Percentiles rank a stretch among this genome's conserved stretches.
These are phyloP conservation scores for Poterioochromonas sp. DNA, from an alignment of 352 stramenopile species.

Conservation along the genomic window DNA sequence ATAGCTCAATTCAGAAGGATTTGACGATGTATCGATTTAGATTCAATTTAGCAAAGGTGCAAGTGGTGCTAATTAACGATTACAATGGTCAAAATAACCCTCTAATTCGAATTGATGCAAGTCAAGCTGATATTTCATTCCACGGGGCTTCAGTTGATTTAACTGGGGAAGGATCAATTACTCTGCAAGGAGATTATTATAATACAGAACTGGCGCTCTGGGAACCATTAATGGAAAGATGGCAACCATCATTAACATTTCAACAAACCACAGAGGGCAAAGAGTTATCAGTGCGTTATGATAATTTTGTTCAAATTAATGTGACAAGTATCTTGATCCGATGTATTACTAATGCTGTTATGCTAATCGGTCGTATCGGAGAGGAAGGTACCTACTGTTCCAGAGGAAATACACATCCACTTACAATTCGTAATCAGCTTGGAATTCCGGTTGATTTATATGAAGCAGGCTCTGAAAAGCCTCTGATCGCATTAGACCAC, in stretches of 20 bases:
- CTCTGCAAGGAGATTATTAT: not conserved
- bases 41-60: not conserved
- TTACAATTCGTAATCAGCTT: slow-evolving; percentile 17
- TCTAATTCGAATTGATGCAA: not conserved
- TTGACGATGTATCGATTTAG: slow-evolving; percentile 3
- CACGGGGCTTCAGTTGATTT: not conserved
- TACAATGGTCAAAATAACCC: not conserved
- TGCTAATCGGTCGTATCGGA: not conserved
- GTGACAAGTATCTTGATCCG: not conserved
- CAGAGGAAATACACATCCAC: not conserved
- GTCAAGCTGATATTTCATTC: not conserved
- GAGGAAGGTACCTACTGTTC: slow-evolving; percentile 6
- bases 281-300: not conserved
- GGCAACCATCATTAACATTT: not conserved
- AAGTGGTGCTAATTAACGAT: slow-evolving; percentile 30
- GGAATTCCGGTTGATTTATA: slow-evolving; percentile 26
- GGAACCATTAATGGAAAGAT: slow-evolving; percentile 25
- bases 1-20: not conserved
- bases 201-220: not conserved
- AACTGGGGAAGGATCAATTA: not conserved
- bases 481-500: not conserved
- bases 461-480: not conserved
- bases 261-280: not conserved
- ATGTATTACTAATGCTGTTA: not conserved
- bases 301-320: slow-evolving; percentile 20